phyloP scores from a whole-genome alignment of 306 rosid genomes.

The Erythrophleum fordii region DNA sequence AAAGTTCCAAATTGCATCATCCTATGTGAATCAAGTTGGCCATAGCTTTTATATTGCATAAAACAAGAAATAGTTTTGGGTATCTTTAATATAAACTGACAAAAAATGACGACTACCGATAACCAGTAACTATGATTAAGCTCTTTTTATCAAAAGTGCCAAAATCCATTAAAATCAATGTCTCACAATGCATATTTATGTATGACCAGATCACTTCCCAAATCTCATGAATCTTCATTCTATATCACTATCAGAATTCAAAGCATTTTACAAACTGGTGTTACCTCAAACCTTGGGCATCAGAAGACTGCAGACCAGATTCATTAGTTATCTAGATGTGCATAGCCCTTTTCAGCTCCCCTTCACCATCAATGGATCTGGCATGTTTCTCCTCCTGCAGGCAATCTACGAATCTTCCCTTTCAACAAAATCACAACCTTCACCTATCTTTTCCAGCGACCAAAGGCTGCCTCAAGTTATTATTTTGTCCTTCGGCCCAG shows the following conservation, averaged over 20 bases:
- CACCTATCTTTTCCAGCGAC: constrained; percentile 65
- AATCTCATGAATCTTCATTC: constrained; percentile 12
- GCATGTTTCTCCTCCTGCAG: constrained; percentile 71
- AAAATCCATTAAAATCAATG: background rate
- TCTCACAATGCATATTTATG: constrained; percentile 23
- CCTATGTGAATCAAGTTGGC: background rate
- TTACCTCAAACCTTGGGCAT: constrained; percentile 74
- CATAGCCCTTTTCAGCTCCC: constrained; percentile 64
- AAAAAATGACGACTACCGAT: background rate
- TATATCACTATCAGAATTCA: constrained; percentile 21
- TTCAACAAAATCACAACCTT: constrained; percentile 68
- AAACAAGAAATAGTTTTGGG: background rate
- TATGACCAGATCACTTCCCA: background rate
- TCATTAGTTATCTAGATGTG: constrained; percentile 68
- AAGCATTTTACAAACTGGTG: constrained; percentile 32
- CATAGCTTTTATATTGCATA: background rate
- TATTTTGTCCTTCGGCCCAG: constrained; percentile 72
- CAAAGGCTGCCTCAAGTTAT: constrained; percentile 61
- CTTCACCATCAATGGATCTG: constrained; percentile 71
- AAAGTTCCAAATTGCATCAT: no score
- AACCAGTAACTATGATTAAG: background rate
- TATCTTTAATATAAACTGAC: background rate
- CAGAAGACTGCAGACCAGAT: constrained; percentile 55
- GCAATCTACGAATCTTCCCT: constrained; percentile 78
- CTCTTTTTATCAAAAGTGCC: background rate